A percentile compares a stretch with the other conserved stretches of the same genome.
phyloP scores from a whole-genome alignment of 352 stramenopile species.

The Phytophthora chlamydospora region DNA sequence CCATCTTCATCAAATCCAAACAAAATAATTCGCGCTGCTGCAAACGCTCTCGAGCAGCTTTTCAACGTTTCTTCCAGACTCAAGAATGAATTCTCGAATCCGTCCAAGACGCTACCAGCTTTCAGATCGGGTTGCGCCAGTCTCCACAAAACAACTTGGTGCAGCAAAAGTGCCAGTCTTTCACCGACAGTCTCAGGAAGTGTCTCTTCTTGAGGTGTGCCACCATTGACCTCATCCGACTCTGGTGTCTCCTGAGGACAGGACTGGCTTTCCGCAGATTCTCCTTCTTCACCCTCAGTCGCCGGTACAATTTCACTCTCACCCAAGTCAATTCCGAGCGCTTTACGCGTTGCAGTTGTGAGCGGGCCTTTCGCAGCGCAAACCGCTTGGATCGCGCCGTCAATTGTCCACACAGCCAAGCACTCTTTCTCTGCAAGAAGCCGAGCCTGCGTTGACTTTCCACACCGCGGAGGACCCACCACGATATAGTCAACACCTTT shows the following conservation, averaged over 20 bases:
- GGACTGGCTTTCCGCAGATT: neutral
- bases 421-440: conserved; percentile 80
- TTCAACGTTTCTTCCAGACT: conserved; percentile 42
- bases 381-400: conserved; percentile 64
- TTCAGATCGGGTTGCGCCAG: conserved; percentile 66
- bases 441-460: conserved; percentile 81
- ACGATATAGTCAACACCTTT: conserved; percentile 83
- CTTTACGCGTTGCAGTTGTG: conserved; percentile 41
- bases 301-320: conserved; percentile 5
- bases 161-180: conserved; percentile 50
- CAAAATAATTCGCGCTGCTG: conserved; percentile 54
- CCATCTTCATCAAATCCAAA: conserved; percentile 74
- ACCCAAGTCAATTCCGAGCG: conserved; percentile 36
- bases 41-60: conserved; percentile 47
- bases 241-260: conserved; percentile 22
- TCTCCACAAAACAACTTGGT: conserved; percentile 68
- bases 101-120: conserved; percentile 75
- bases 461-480: conserved; percentile 73
- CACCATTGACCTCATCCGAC: conserved; percentile 30
- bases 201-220: neutral
- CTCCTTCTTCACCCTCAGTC: conserved; percentile 5
- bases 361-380: conserved; percentile 46
- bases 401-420: conserved; percentile 71
- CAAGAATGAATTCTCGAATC: conserved; percentile 67
- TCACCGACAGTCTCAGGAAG: conserved; percentile 7